Evolutionary conservation across 176 grass and related monocot species (phyloP), one percentile per base, ranked within the genome.

Genomic region (Lolium multiflorum): DNA sequence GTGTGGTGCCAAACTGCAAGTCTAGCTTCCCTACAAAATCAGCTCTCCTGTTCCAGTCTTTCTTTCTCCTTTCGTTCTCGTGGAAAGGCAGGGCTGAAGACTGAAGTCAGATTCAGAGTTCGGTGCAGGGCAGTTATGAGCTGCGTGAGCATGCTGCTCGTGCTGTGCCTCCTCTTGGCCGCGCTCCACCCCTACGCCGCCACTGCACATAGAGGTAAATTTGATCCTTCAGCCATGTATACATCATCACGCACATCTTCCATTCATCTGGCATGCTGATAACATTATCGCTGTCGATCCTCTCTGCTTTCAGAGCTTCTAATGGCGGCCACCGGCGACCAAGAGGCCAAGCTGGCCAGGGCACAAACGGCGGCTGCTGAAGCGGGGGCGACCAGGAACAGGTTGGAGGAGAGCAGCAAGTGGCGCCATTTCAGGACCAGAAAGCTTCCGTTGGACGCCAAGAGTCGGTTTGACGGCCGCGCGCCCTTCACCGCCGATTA

Each of bases 401-500:
- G 25, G 44, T 22, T 74, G 26, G 10, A 58, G 20, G 73, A 64
- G 76, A 86, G 5, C 55, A 78, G 8, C 1, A 16, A 9, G 28
- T 84, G 25, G 69, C 44, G 44, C 44, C 31, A 66, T 44, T 92
- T 90, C 58, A 90, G 41, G 35, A 84, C 49, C 8, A 95, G 71
- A 35, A 76, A 58, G 26, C 21, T 70, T 21, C 81, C 72, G 3
- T 39, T 38, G 2, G 51, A 24, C 4, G 82, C 16, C 82, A 84
- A 55, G 31, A 54, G 31, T 13, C 75, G n/a, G n/a, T 92, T 95
- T 39, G 65, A 80, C 46, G 89, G 81, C 76, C 24, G 77, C 44
- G 35, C 89, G 58, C 80, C 91, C 59, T 92, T 98, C 86, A 87
- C 89, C 17, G 89, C 95, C 17, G 95, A 98, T 74, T 98, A 98